Evolutionary conservation across 495 filamentous ascomycete genomes (phyloP), one percentile per base, ranked within the genome.

Genomic region (Aspergillus bertholletiae): DNA sequence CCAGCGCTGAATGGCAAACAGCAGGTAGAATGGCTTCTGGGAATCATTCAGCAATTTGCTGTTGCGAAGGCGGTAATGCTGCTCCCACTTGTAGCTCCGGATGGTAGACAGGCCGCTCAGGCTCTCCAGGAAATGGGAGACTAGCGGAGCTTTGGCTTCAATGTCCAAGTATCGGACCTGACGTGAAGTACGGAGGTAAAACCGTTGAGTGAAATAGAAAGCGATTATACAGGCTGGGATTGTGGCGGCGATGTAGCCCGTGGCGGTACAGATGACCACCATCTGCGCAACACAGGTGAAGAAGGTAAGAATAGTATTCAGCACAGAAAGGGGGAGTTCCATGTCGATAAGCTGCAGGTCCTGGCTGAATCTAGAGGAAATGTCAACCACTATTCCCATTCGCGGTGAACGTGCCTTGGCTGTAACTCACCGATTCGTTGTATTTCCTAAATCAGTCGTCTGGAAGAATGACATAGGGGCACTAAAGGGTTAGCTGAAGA

Each of bases 121-220:
- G 0, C 61, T 65, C 40, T 84, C 82, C 3, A 78, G 57, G 43
- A 84, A 81, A n/a, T 74, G 74, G 0, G 77, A 73, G 47, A 75
- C 79, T 0, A 84, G 65, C 0, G 80, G 78, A 2, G 81, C 70
- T 56, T 80, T 79, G 20, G 76, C 70, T 64, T 84, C 81, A 4
- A 84, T 61, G 24, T 84, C 81, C 7, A 86, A 69, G 6, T 83
- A 62, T 13, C 82, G 77, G 0, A 86, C 60, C 56, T 85, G 82
- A 1, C 80, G 74, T 1, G 80, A 83, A 0, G 82, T 85, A 5
- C 75, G 71, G 0, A 86, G 72, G 54, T 86, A 86, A 23, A 76
- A 65, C 47, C 73, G 75, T 53, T 83, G 78, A 3, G 84, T 67
- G 7, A 74, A 26, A 34, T 76, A 83, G 5, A 80, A 54, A 9